These are phyloP conservation scores for Calocera cornea DNA, from an alignment of 768 basidiomycete species.

Conservation along the genomic window DNA sequence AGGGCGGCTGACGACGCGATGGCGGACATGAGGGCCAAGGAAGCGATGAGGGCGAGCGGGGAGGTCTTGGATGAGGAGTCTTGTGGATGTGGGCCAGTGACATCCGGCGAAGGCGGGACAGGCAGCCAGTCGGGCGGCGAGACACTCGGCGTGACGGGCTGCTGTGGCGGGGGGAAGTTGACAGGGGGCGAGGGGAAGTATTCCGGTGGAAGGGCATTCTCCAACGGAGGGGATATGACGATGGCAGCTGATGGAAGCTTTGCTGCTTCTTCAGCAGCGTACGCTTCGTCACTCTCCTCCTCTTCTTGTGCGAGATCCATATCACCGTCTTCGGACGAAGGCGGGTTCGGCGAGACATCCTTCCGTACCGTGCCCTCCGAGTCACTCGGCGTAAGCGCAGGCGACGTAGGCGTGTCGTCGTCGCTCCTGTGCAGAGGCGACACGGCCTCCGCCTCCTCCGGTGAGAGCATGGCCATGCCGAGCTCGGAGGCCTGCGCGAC, in stretches of 20 bases:
- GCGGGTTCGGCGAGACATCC: neutral
- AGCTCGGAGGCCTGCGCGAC: slow-evolving; percentile 6
- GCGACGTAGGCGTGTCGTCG: slow-evolving; percentile 1
- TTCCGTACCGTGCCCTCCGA: neutral
- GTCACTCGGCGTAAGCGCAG: neutral
- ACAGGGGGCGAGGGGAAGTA: slow-evolving; percentile 6
- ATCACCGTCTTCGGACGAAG: neutral
- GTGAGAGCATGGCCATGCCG: neutral
- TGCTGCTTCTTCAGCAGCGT: neutral
- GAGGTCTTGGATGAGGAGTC: slow-evolving; percentile 12
- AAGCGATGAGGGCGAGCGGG: neutral
- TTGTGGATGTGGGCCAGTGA: neutral
- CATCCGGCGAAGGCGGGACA: neutral
- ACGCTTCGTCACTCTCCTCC: neutral
- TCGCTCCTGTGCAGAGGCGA: neutral
- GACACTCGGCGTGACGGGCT: neutral
- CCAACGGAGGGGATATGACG: neutral
- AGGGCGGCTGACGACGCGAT: slow-evolving; percentile 14
- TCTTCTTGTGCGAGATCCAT: neutral
- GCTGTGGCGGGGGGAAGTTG: neutral
- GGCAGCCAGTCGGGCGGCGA: neutral
- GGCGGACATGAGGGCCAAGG: slow-evolving; percentile 11
- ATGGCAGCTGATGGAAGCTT: neutral
- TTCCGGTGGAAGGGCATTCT: neutral
- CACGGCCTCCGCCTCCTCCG: slow-evolving; percentile 4